Conservation (phyloP, 1,284 basidiomycete species). For the Pisolithus thermaeus region DNA sequence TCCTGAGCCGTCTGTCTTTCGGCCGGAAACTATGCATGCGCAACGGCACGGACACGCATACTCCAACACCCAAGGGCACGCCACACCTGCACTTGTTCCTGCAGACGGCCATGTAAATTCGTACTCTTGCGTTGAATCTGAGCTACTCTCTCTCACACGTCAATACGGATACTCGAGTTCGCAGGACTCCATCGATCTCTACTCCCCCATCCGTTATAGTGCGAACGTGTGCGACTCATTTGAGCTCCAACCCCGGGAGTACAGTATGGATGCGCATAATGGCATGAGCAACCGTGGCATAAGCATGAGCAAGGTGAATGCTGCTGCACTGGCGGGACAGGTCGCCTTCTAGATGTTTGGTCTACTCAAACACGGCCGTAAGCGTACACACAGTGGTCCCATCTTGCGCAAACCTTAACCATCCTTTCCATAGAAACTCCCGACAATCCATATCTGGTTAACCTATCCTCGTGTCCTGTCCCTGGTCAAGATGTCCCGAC, state of each 20-base stretch:
- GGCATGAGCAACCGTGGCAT: neutral
- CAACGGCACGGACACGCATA: neutral
- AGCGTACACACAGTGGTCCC: neutral
- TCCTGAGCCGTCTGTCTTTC: neutral
- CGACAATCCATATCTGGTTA: too few species aligned
- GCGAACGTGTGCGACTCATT: constrained; percentile 25
- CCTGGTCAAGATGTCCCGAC: too few species aligned
- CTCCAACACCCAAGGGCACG: neutral
- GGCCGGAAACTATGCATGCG: neutral
- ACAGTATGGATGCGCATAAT: constrained; percentile 8
- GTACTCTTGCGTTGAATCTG: constrained; percentile 5
- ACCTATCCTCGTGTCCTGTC: too few species aligned
- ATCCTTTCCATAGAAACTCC: too few species aligned
- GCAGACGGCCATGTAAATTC: neutral
- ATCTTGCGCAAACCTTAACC: too few species aligned
- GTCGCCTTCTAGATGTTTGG: constrained; percentile 12
- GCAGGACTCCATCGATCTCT: constrained; percentile 15
- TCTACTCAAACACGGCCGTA: too few species aligned
- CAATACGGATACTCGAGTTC: constrained; percentile 17
- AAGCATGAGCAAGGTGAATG: neutral
- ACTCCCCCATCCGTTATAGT: constrained; percentile 12
- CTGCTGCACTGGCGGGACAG: constrained; percentile 12
- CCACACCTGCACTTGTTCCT: neutral
- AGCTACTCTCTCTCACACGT: constrained; percentile 7
- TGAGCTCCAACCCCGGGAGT: constrained; percentile 30